Conservation (phyloP, 129 eudicot species). For the carrot (Daucus carota) region DH1_v3.0 NC_030385.2:43114001-43114500, state of each 20-base stretch:
- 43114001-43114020: too few relatives aligned
- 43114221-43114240: background rate
- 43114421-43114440: background rate
- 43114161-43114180: too few relatives aligned
- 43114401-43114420: background rate
- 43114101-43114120: too few relatives aligned
- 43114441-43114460: background rate
- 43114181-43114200: too few relatives aligned
- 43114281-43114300: background rate
- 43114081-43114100: too few relatives aligned
- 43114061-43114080: too few relatives aligned
- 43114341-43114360: too few relatives aligned
- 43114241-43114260: background rate
- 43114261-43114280: background rate
- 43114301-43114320: background rate
- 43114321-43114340: background rate
- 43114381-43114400: background rate
- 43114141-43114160: too few relatives aligned
- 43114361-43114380: background rate
- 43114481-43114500: background rate
- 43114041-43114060: too few relatives aligned
- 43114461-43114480: conserved; percentile 2
- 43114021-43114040: too few relatives aligned
- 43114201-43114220: too few relatives aligned
- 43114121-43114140: too few relatives aligned